Evolutionary conservation across 805 yeast species (phyloP).

Genomic region (Sugiyamaella americana): DNA sequence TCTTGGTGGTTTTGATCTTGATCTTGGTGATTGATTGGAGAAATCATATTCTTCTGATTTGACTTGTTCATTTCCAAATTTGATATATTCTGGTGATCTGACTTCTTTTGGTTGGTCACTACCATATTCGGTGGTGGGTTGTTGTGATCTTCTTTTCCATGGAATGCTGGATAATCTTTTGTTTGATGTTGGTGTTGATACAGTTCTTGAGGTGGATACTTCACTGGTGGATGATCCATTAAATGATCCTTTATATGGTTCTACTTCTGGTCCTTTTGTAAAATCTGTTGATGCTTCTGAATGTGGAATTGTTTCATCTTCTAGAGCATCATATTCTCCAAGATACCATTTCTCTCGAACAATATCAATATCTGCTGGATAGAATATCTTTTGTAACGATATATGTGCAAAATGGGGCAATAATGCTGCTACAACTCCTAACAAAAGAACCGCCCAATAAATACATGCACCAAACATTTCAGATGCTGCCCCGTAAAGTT

Average conservation of each 20-base stretch:
- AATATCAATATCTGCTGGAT: constrained; percentile 64
- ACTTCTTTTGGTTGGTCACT: constrained; percentile 1
- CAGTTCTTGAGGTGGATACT: not conserved
- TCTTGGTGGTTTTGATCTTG: no score
- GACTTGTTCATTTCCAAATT: constrained; percentile 13
- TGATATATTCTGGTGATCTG: constrained; percentile 11
- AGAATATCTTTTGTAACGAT: constrained; percentile 44
- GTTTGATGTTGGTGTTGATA: not conserved
- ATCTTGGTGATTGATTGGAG: not conserved
- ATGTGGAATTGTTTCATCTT: not conserved
- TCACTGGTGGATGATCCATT: not conserved
- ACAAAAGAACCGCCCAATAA: constrained; percentile 60
- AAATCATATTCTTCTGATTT: constrained; percentile 13
- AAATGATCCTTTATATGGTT: not conserved
- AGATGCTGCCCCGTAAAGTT: constrained; percentile 59
- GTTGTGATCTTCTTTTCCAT: constrained; percentile 5
- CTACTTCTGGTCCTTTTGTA: not conserved
- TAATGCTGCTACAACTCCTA: constrained; percentile 49
- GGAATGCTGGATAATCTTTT: constrained; percentile 2
- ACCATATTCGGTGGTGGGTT: constrained; percentile 5
- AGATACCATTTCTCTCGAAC: constrained; percentile 50
- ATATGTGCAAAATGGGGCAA: constrained; percentile 57
- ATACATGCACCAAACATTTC: constrained; percentile 54
- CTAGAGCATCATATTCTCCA: constrained; percentile 18
- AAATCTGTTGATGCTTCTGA: not conserved